Conservation (phyloP, 2,329 filamentous ascomycete species). For the Diaporthe amygdali region DNA sequence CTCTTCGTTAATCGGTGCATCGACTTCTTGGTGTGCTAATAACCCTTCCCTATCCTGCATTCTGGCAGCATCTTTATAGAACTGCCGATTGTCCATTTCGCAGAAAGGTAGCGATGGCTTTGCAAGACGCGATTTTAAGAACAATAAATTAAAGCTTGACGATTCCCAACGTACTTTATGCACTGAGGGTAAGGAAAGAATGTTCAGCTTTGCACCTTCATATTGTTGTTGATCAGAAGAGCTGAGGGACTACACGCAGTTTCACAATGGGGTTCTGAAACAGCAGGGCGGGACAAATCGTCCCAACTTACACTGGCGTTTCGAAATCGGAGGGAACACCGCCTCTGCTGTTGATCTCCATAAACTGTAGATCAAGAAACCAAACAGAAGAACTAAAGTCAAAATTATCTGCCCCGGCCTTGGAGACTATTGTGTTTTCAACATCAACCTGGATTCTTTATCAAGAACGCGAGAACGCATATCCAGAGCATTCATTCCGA, state of each 20-base stretch:
- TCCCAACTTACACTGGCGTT: background rate
- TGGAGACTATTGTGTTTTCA: too few relatives aligned
- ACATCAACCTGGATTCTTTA: too few relatives aligned
- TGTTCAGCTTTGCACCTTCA: background rate
- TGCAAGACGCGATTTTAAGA: too few relatives aligned
- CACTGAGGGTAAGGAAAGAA: background rate
- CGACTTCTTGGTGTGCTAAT: slow-evolving; percentile 38
- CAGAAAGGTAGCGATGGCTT: background rate
- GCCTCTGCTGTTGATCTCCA: background rate
- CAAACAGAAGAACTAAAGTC: too few relatives aligned
- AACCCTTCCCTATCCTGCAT: slow-evolving; percentile 36
- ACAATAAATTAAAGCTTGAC: background rate
- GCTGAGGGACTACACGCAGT: background rate
- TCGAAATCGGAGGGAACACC: background rate
- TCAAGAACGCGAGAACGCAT: too few relatives aligned
- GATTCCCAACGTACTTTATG: background rate
- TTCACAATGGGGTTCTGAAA: slow-evolving; percentile 12
- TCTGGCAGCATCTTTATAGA: slow-evolving; percentile 29
- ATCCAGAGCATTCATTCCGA: too few relatives aligned
- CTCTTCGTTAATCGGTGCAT: slow-evolving; percentile 32
- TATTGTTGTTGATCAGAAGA: too few relatives aligned
- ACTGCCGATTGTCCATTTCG: background rate
- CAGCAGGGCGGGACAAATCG: background rate
- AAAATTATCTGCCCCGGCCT: too few relatives aligned
- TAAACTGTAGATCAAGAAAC: too few relatives aligned